Base-by-base conservation (phyloP, 176 grass and related monocot genomes). In the Avena eriantha region DNA sequence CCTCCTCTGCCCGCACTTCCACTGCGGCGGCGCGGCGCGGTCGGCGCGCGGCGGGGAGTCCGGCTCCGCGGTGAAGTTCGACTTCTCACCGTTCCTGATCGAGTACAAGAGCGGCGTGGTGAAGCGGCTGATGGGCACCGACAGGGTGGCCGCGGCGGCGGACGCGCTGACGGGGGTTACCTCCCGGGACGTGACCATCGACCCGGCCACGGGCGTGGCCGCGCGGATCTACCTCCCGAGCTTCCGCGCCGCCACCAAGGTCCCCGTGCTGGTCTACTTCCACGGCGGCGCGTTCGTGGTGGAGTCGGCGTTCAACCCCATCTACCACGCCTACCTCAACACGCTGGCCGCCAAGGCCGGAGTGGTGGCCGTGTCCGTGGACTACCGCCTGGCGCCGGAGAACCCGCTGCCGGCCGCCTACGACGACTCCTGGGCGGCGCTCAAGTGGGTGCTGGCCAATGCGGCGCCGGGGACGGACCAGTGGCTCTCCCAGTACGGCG, bases 231-330 rank as follows among this genome's bases (percentile, higher is more conserved):
- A 95, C 91, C 91, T 95, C 29, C 95, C 84, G 1, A 79, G 68
- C 73, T 35, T 73, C 50, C 73, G 84, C 68, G 0, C 39, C 46
- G 61, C 6, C 31, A 22, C 80, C 41, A 84, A 79, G 80, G 75
- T 80, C 1, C 93, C 93, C 14, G 81, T 95, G 59, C 76, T 97
- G 2, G 86, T 97, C 14, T 97, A 95, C 85, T 93, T 95, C 93
- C 95, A 93, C 79, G 95, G 95, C 81, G 95, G 95, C 80, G 93
- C 89, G 21, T 97, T 95, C 76, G 88, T 92, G 50, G 88, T 95
- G 17, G 87, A 89, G 83, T 95, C 95, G 1, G 90, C 90, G 0
- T 88, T 89, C 57, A 91, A 87, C 13, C 91, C 91, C 66, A 79
- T 92, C 64, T 93, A 94, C 84, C 89, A 97, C 84, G 69, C 82